Evolutionary conservation across 2,329 filamentous ascomycete species (phyloP).

Genomic region (Calonectria henricotiae): DNA sequence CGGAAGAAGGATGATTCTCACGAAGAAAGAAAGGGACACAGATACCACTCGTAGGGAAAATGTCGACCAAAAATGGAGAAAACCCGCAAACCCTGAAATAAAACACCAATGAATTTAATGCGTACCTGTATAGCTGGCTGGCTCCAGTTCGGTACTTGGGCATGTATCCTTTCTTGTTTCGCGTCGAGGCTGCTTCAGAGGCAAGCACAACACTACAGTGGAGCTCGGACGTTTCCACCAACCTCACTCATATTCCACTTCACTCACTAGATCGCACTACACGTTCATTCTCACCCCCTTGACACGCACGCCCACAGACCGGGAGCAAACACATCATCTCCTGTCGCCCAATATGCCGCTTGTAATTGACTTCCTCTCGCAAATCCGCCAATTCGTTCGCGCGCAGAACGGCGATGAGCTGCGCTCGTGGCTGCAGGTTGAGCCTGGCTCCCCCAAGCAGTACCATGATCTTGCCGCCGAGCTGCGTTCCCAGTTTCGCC

Average conservation of each 20-base stretch:
- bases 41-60: neutral
- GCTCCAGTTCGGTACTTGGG: neutral
- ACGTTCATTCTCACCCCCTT: constrained; percentile 14
- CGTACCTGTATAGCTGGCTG: too few relatives aligned
- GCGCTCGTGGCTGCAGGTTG: constrained; percentile 81
- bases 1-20: too few relatives aligned
- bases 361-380: constrained; percentile 78
- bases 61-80: neutral
- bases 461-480: constrained; percentile 80
- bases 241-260: constrained; percentile 31
- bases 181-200: neutral
- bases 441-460: constrained; percentile 78
- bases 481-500: constrained; percentile 72
- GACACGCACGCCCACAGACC: neutral
- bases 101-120: too few relatives aligned
- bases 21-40: too few relatives aligned
- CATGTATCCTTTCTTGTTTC: neutral
- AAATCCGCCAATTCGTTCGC: constrained; percentile 72
- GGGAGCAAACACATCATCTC: neutral
- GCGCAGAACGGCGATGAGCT: constrained; percentile 77
- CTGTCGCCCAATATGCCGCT: constrained; percentile 69
- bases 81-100: too few relatives aligned
- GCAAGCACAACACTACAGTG: constrained; percentile 34
- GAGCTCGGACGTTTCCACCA: constrained; percentile 43
- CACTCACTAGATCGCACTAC: constrained; percentile 29